Base-by-base conservation (phyloP, 164 flowering plant genomes). In the Nelumbo lutea region DNA sequence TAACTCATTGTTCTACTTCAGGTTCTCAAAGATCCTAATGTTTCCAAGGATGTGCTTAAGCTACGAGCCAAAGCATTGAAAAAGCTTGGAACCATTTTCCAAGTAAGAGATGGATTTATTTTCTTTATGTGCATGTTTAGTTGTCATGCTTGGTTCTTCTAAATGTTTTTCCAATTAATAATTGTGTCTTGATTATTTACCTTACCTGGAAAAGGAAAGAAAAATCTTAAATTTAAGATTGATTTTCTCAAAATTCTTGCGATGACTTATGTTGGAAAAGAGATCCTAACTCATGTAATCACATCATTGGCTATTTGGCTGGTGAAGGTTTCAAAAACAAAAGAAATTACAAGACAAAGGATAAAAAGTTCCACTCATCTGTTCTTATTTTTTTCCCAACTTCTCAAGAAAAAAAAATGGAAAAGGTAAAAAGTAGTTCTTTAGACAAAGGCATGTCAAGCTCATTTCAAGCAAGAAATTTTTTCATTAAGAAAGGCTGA, bases 61-160 rank as follows among this genome's bases (percentile, higher is more conserved):
- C 59, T 65, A 61, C 86, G 97, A 50, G 98, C 96, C 44, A 79
- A 74, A 70, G 97, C 78, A 50, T 73, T 94, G 83, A 87, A 79
- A 73, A 90, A 87, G 75, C 88, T 94, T 8, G 98, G 98, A 59
- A 77, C 81, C n/a, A 76, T 94, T 68, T 94, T 94, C 73, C 98
- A 88, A 72, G 97, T 90, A 78, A 80, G 83, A 73, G 0, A 55
- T 68, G 7, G 42, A 48, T 66, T 51, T 39, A 27, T 47, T 59
- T 41, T 14, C 6, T 75, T 45, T 9, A 27, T 40, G 1, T 43
- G 9, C 47, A 38, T 15, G 14, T 6, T 62, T n/a, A 41, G 52
- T 27, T 4, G 44, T 55, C 47, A 4, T 11, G 39, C 13, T 65
- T 57, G 43, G 13, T 13, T 55, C 3, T 53, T n/a, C 10, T 27